Conservation (phyloP, 2,329 filamentous ascomycete genomes). For the Tolypocladium guangdongense region DNA sequence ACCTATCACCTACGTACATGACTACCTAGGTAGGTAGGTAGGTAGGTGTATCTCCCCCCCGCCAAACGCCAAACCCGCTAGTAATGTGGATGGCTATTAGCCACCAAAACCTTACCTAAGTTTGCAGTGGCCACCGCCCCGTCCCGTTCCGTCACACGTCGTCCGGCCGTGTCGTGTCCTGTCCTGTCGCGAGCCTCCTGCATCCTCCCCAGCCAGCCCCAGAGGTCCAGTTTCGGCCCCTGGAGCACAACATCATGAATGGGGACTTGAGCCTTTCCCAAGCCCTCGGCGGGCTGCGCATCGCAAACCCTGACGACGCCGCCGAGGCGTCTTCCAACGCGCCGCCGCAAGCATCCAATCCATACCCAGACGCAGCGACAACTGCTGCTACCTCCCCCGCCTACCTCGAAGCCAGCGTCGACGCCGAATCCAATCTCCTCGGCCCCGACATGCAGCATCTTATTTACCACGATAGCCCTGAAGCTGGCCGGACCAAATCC, state of each 20-base stretch:
- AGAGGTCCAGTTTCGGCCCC: slow-evolving; percentile 12
- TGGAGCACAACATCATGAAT: slow-evolving; percentile 53
- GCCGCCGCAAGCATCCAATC: neutral
- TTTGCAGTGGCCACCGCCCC: neutral
- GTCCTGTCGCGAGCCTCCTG: neutral
- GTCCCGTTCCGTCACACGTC: slow-evolving; percentile 1
- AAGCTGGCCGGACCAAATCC: slow-evolving; percentile 20
- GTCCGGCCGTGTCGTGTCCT: neutral
- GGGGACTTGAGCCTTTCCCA: slow-evolving; percentile 87
- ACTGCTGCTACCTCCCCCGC: neutral
- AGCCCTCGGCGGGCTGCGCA: slow-evolving; percentile 85
- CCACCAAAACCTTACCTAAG: neutral
- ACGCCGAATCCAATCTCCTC: neutral
- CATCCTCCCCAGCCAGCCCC: slow-evolving; percentile 6
- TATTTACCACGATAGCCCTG: neutral
- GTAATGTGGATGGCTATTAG: neutral
- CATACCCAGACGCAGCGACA: slow-evolving; percentile 7
- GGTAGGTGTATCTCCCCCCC: neutral
- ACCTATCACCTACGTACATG: too few species aligned
- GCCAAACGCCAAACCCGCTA: neutral
- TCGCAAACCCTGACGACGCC: slow-evolving; percentile 87
- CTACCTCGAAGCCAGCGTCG: slow-evolving; percentile 8
- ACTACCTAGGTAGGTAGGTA: too few species aligned
- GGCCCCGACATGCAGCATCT: slow-evolving; percentile 1
- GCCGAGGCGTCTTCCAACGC: slow-evolving; percentile 14